Evolutionary conservation across 306 rosid genomes (phyloP).

Genomic region (Trifolium repens): DNA sequence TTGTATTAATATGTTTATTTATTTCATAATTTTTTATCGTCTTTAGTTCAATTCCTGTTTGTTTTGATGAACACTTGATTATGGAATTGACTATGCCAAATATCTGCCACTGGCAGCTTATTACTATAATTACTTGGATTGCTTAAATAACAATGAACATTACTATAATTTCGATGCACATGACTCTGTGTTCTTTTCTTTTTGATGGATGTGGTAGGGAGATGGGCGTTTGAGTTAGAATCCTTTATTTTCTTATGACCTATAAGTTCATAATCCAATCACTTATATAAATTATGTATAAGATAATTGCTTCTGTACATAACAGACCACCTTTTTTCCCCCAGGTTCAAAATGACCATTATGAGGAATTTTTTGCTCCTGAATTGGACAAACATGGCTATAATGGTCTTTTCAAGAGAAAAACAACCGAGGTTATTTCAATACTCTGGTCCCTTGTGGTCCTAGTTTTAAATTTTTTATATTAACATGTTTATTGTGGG

Average conservation of each 20-base stretch:
- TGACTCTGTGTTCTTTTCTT: background rate
- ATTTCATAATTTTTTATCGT: background rate
- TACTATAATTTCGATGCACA: constrained; percentile 4
- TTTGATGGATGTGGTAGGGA: background rate
- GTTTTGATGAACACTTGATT: background rate
- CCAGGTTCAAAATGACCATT: constrained; percentile 97
- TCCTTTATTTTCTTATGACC: constrained; percentile 15
- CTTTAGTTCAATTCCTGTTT: constrained; percentile 10
- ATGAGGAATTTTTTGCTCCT: constrained; percentile 83
- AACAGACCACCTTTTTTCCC: constrained; percentile 12
- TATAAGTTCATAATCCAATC: constrained; percentile 3
- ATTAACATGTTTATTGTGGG: constrained; percentile 36
- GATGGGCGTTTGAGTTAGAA: constrained; percentile 4
- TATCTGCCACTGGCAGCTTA: background rate
- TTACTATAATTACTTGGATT: constrained; percentile 6
- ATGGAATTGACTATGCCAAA: constrained; percentile 7
- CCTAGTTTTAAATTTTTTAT: background rate
- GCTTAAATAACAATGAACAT: constrained; percentile 7
- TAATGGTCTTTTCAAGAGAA: constrained; percentile 84
- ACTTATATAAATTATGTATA: background rate
- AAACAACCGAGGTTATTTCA: constrained; percentile 80
- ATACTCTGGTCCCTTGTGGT: constrained; percentile 25
- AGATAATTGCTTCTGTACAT: constrained; percentile 28
- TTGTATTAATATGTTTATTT: background rate
- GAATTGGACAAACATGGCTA: constrained; percentile 96